Conservation (phyloP, 306 rosid species). For the Begonia fuchsioides region DNA sequence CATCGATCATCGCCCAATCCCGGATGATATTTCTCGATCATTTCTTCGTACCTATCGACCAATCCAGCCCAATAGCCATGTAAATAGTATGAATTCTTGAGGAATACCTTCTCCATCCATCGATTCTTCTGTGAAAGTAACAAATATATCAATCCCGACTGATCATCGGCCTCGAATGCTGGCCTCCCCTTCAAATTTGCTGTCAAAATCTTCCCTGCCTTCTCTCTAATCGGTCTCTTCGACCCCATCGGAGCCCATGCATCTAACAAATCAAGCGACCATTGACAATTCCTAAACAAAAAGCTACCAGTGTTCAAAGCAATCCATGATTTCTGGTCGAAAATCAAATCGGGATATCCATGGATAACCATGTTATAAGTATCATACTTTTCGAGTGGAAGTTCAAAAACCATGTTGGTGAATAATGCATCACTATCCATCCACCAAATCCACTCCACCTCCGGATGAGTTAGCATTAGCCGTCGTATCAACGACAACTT, state of each 20-base stretch:
- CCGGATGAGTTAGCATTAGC: constrained; percentile 77
- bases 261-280: constrained; percentile 92
- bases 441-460: constrained; percentile 99
- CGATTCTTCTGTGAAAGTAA: too few species aligned
- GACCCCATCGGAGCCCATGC: constrained; percentile 97
- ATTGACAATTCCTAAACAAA: constrained; percentile 69
- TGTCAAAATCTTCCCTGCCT: constrained; percentile 65
- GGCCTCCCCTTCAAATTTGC: constrained; percentile 81
- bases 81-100: constrained; percentile 83
- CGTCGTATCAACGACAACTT: constrained; percentile 69
- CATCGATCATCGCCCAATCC: too few species aligned
- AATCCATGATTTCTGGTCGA: constrained; percentile 85
- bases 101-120: constrained; percentile 37
- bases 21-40: constrained; percentile 95
- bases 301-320: constrained; percentile 86
- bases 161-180: constrained; percentile 80
- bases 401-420: constrained; percentile 71
- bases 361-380: constrained; percentile 57
- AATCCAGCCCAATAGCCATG: constrained; percentile 98
- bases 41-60: constrained; percentile 93
- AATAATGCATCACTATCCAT: constrained; percentile 92
- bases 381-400: constrained; percentile 47
- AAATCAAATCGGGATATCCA: constrained; percentile 80
- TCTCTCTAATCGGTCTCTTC: constrained; percentile 52
- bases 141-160: too few species aligned